Base-by-base conservation (phyloP, 768 basidiomycete species). In the Polyporus arcularius region DNA sequence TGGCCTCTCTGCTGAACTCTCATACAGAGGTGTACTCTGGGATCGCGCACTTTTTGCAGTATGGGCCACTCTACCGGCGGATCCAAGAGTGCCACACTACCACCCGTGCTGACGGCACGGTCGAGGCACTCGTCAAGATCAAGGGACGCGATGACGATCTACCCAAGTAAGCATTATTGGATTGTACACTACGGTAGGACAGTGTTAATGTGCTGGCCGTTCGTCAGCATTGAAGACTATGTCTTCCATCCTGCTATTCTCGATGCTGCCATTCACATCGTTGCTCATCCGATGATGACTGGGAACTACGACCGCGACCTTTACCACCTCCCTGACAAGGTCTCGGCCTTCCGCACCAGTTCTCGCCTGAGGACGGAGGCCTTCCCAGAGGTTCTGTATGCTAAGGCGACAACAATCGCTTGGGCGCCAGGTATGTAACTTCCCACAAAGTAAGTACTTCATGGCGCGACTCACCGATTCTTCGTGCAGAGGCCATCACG, bases 221-320 rank as follows among this genome's bases (percentile, higher is more conserved):
- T 30, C 21, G 28, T 9, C 28, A 50, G n/a, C 32, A 31, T 57
- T 11, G 58, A 55, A 12, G 65, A 69, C 35, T 75, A 76, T 54
- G 31, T 68, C 40, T 62, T 76, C n/a, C 73, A 77, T 49, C 76
- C 77, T 2, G 75, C 75, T 4, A 71, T 77, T 16, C 61, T 80
- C 8, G 78, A 79, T 56, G 70, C 74, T 4, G 73, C 73, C 41
- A 53, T 79, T 5, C 77, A 78, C 39, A 67, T 71, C 49, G 58
- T 70, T 7, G 67, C 74, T 4, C 72, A 76, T 55, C 71, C 68
- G 28, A 56, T 67, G 3, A 66, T 78, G 55, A 72, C 71, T 7
- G 71, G 71, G 8, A 70, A 73, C 57, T 63, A 60, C 35, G 72
- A 74, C 51, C 61, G 58, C 9, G 69, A 65, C 30, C 64, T 65